A percentile compares a stretch with the other conserved stretches of the same genome.
Conservation (phyloP, 805 yeast species). For the Wickerhamiella brachini region DNA sequence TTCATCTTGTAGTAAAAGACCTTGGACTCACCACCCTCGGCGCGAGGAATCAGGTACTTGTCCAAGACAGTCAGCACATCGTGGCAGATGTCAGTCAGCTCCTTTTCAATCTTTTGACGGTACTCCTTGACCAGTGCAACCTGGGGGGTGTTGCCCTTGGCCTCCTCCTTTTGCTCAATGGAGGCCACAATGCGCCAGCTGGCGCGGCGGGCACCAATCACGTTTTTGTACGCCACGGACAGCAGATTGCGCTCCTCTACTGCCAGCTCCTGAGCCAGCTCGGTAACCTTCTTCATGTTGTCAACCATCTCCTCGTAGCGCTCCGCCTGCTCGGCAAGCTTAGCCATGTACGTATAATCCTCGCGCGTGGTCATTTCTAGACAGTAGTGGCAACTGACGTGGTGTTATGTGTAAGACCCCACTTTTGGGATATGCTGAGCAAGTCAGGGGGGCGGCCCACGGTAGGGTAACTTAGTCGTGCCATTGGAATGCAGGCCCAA, state of each 20-base stretch:
- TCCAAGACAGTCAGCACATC: constrained; percentile 83
- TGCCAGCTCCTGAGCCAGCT: constrained; percentile 52
- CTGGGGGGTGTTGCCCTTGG: constrained; percentile 84
- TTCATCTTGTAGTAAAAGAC: constrained; percentile 98
- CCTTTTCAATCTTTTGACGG: constrained; percentile 90
- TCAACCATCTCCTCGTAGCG: constrained; percentile 99
- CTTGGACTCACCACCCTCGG: constrained; percentile 95
- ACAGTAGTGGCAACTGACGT: constrained; percentile 4
- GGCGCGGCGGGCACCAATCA: constrained; percentile 98
- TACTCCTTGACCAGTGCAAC: constrained; percentile 84
- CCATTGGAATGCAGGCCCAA: neutral
- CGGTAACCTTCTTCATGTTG: constrained; percentile 94
- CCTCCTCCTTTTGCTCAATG: constrained; percentile 97
- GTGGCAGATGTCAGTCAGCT: constrained; percentile 88
- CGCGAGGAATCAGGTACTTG: constrained; percentile 82
- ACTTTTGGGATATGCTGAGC: neutral
- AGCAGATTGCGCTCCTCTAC: constrained; percentile 97
- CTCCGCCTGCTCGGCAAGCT: constrained; percentile 98
- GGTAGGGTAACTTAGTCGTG: neutral
- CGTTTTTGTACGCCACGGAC: constrained; percentile 96
- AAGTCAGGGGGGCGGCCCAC: neutral
- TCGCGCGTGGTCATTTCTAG: constrained; percentile 51
- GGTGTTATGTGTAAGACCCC: constrained; percentile 3
- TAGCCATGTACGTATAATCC: constrained; percentile 95
- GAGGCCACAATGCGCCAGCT: constrained; percentile 99